Conservation (phyloP, 2,329 filamentous ascomycete species). For the Alternaria solani region DNA sequence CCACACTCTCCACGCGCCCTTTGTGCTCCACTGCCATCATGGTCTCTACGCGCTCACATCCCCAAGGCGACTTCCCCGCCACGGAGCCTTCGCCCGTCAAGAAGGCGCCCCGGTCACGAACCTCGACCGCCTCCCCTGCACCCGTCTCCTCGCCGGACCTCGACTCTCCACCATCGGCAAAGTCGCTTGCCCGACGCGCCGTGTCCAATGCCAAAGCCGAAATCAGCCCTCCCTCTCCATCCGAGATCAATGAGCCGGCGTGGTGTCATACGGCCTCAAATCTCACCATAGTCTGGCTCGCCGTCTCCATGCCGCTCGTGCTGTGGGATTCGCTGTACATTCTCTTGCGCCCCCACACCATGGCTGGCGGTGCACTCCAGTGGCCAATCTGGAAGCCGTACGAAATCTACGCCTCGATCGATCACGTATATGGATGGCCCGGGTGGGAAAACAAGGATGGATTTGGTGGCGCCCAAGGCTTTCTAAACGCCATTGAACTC, state of each 20-base stretch:
- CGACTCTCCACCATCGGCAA: constrained; percentile 26
- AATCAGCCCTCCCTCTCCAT: constrained; percentile 31
- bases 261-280: constrained; percentile 70
- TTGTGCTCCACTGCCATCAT: constrained; percentile 26
- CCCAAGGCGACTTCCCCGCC: constrained; percentile 46
- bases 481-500: constrained; percentile 74
- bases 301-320: constrained; percentile 78
- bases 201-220: constrained; percentile 29
- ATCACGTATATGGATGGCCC: constrained; percentile 82
- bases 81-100: constrained; percentile 49
- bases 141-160: constrained; percentile 30
- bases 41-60: constrained; percentile 53
- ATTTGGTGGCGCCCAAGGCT: constrained; percentile 78
- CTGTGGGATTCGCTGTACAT: constrained; percentile 84
- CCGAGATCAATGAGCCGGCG: constrained; percentile 22
- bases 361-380: constrained; percentile 79
- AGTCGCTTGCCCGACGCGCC: constrained; percentile 35
- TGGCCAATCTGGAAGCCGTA: constrained; percentile 79
- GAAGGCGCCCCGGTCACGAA: constrained; percentile 44
- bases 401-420: constrained; percentile 78
- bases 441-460: constrained; percentile 71
- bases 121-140: constrained; percentile 44
- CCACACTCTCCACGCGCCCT: background rate
- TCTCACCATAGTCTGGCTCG: constrained; percentile 73
- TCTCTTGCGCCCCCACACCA: constrained; percentile 78